Conservation (phyloP, 2,329 filamentous ascomycete genomes). For the Paraconiothyrium brasiliense region DNA sequence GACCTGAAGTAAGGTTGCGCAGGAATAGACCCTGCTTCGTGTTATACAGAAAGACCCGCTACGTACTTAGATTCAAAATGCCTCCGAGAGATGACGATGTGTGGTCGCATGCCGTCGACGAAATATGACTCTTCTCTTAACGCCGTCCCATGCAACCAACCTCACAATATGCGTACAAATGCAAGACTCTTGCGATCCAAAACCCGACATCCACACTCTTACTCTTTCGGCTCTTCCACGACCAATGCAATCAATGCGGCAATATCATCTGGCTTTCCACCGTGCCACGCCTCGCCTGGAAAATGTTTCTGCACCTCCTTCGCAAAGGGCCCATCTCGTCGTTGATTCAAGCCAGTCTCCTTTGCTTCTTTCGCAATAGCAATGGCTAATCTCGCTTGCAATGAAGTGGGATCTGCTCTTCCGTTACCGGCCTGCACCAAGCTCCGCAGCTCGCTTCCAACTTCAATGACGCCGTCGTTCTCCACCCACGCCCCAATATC, state of each 20-base stretch:
- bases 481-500: conserved; percentile 77
- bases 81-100: conserved; percentile 18
- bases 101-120: conserved; percentile 8
- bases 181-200: conserved; percentile 16
- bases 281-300: conserved; percentile 85
- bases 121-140: conserved; percentile 25
- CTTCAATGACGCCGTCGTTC: conserved; percentile 57
- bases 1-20: neutral
- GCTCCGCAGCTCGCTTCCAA: conserved; percentile 67
- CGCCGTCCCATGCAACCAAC: conserved; percentile 39
- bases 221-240: conserved; percentile 34
- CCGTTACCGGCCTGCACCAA: conserved; percentile 62
- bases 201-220: neutral
- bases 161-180: conserved; percentile 28
- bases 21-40: neutral
- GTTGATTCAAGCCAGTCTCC: conserved; percentile 80
- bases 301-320: conserved; percentile 91
- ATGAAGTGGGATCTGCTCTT: conserved; percentile 58
- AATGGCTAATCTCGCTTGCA: conserved; percentile 82
- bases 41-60: neutral
- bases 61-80: neutral
- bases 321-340: conserved; percentile 89
- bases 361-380: conserved; percentile 86
- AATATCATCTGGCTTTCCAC: conserved; percentile 96
- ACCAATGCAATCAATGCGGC: conserved; percentile 76